These are phyloP conservation scores for Candida vartiovaarae DNA, from an alignment of 805 yeast genomes.

Conservation along the genomic window DNA sequence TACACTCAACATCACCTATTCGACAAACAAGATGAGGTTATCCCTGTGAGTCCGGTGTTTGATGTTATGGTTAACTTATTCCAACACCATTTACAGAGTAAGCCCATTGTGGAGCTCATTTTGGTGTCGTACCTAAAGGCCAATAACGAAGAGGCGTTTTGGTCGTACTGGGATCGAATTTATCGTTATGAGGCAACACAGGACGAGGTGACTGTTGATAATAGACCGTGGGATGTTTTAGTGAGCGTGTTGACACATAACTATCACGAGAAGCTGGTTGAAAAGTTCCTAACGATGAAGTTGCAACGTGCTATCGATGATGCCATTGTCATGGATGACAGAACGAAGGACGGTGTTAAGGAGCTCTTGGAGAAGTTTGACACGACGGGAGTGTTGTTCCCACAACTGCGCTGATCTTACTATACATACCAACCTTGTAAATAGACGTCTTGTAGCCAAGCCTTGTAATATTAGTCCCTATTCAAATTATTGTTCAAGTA, in stretches of 20 bases:
- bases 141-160: constrained; percentile 12
- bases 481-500: constrained; percentile 54
- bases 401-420: constrained; percentile 5
- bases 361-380: constrained; percentile 13
- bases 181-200: background rate
- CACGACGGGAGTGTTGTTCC: constrained; percentile 7
- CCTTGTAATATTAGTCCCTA: constrained; percentile 16
- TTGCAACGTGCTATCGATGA: constrained; percentile 6
- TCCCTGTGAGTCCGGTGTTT: constrained; percentile 10
- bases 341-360: constrained; percentile 1
- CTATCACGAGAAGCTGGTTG: constrained; percentile 13
- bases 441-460: background rate
- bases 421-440: too few species aligned
- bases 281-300: constrained; percentile 9
- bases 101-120: constrained; percentile 11
- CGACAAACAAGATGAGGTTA: constrained; percentile 1
- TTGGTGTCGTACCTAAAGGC: constrained; percentile 15
- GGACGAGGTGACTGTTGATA: constrained; percentile 7
- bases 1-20: constrained; percentile 19
- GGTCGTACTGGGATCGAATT: constrained; percentile 15
- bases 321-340: constrained; percentile 1
- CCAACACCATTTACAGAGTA: constrained; percentile 1
- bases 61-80: constrained; percentile 12
- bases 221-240: constrained; percentile 20
- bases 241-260: constrained; percentile 6